These are phyloP conservation scores for Phialophora tarda DNA, from an alignment of 2,329 filamentous ascomycete species.

Conservation along the genomic window DNA sequence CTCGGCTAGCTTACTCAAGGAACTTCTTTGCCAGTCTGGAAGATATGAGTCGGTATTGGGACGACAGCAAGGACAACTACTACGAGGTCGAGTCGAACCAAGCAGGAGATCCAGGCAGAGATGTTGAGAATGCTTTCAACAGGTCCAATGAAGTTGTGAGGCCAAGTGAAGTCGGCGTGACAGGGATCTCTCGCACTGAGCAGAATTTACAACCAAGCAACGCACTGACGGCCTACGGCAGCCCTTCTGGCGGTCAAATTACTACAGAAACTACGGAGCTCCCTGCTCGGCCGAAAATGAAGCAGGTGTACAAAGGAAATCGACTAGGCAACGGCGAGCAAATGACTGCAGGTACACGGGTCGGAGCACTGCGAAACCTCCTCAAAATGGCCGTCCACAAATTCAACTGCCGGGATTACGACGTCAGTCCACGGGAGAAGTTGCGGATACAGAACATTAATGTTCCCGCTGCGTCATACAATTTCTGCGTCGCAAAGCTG, in stretches of 20 bases:
- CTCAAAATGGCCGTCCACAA: constrained; percentile 64
- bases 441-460: constrained; percentile 52
- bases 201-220: neutral
- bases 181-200: constrained; percentile 4
- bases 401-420: constrained; percentile 60
- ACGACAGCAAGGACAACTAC: constrained; percentile 64
- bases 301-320: constrained; percentile 59
- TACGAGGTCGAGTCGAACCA: constrained; percentile 48
- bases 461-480: constrained; percentile 63
- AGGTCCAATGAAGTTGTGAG: constrained; percentile 32
- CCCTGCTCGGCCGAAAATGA: constrained; percentile 31
- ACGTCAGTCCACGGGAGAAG: constrained; percentile 50
- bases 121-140: constrained; percentile 17
- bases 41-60: constrained; percentile 67
- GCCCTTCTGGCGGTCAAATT: neutral
- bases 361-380: constrained; percentile 61
- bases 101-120: constrained; percentile 22
- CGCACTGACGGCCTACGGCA: neutral
- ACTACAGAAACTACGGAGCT: constrained; percentile 27
- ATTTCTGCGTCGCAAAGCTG: constrained; percentile 59
- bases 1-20: constrained; percentile 61
- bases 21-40: constrained; percentile 67
- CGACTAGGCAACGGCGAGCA: constrained; percentile 62
- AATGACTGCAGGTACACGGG: constrained; percentile 64
- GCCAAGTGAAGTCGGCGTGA: constrained; percentile 25